A percentile compares a stretch with the other conserved stretches of the same genome.
Evolutionary conservation across 345 rosid species (phyloP).

Genomic region (Acer campestre): DNA sequence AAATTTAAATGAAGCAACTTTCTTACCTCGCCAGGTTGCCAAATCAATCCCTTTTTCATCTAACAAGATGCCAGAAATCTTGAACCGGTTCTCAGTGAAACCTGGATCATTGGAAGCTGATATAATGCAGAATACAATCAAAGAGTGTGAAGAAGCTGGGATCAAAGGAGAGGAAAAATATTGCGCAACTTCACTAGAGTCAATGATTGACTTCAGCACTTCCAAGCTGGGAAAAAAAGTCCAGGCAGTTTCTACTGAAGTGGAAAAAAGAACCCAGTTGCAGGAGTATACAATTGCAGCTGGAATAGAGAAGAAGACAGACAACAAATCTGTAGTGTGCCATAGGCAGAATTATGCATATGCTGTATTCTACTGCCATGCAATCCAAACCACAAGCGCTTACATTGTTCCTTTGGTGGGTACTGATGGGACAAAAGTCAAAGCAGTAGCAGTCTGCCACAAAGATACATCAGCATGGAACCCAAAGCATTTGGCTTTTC

Average conservation of each 20-base stretch:
- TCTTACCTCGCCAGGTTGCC: slow-evolving; percentile 70
- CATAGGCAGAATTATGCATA: slow-evolving; percentile 81
- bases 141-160: slow-evolving; percentile 64
- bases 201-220: slow-evolving; percentile 77
- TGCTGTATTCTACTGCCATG: slow-evolving; percentile 84
- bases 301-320: slow-evolving; percentile 43
- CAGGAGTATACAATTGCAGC: slow-evolving; percentile 51
- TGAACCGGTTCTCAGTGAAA: slow-evolving; percentile 51
- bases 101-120: slow-evolving; percentile 65
- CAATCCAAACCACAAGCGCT: slow-evolving; percentile 50
- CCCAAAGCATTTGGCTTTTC: slow-evolving; percentile 80
- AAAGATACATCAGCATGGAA: slow-evolving; percentile 82
- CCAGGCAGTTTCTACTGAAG: slow-evolving; percentile 67
- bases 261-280: slow-evolving; percentile 31
- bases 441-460: slow-evolving; percentile 86
- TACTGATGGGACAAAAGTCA: slow-evolving; percentile 56
- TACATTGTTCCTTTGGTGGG: slow-evolving; percentile 64
- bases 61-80: slow-evolving; percentile 49
- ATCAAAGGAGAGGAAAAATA: slow-evolving; percentile 77
- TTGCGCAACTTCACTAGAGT: slow-evolving; percentile 82
- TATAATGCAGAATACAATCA: slow-evolving; percentile 60
- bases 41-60: slow-evolving; percentile 70
- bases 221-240: slow-evolving; percentile 64
- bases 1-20: slow-evolving; percentile 44
- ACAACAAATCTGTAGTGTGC: slow-evolving; percentile 61